phyloP scores from a whole-genome alignment of 768 basidiomycete genomes.

The Hygrocybe punicea region DNA sequence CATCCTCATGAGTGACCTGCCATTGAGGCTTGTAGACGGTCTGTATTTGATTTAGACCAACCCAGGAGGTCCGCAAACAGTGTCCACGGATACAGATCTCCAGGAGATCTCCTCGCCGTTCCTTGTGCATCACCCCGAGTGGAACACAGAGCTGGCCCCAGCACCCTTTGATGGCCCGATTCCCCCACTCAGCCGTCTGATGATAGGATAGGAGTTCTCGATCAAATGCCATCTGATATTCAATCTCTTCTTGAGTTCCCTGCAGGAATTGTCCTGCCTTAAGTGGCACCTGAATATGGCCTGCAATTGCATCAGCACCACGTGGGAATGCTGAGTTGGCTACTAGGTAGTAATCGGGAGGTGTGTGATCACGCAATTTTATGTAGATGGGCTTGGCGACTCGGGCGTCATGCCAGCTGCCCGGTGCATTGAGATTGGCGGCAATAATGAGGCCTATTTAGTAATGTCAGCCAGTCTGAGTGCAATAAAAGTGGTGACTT shows the following conservation, averaged over 20 bases:
- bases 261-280: conserved; percentile 31
- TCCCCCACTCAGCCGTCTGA: conserved; percentile 55
- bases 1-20: conserved; percentile 33
- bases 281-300: conserved; percentile 36
- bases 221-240: conserved; percentile 28
- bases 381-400: conserved; percentile 41
- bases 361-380: conserved; percentile 22
- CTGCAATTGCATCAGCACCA: conserved; percentile 15
- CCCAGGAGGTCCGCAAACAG: conserved; percentile 30
- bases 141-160: conserved; percentile 46
- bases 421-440: conserved; percentile 35
- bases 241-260: conserved; percentile 17
- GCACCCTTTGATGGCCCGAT: conserved; percentile 41
- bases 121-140: conserved; percentile 31
- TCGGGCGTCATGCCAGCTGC: conserved; percentile 43
- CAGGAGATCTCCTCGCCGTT: conserved; percentile 29
- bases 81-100: conserved; percentile 34
- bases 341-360: conserved; percentile 35
- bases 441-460: conserved; percentile 36
- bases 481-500: neutral
- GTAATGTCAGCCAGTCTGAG: neutral
- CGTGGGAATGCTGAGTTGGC: conserved; percentile 42
- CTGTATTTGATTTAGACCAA: conserved; percentile 43
- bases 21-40: conserved; percentile 37
- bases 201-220: conserved; percentile 41